Evolutionary conservation across 129 eudicot genomes (phyloP), one percentile per base, ranked within the genome.

Genomic region (Solidago caesia): DNA sequence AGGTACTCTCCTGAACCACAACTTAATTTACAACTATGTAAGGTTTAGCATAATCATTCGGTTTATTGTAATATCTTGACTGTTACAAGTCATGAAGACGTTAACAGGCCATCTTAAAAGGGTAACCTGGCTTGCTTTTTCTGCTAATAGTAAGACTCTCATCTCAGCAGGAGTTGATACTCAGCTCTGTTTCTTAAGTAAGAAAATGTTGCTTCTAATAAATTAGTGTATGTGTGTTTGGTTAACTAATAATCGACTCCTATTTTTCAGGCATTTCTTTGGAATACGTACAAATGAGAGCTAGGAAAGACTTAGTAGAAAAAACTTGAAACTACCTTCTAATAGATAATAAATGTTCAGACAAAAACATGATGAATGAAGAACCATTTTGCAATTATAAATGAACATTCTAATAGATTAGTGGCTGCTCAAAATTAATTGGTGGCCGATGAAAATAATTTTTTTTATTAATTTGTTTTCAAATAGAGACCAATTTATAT

Each of bases 91-190:
- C 27, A 8, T 41, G 71, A 14, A 63, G 62, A 77, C 25, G 72
- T 81, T 84, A 25, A 48, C 7, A 1, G 89, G 89, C 55, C 87
- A 87, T 49, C 75, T 77, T 59, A 82, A 67, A 67, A 53, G 69
- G 53, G 82, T 84, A 51, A 82, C 89, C 8, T 89, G 87, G 56
- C 85, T 87, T 8, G 85, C 89, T 10, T 87, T 76, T 68, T 82
- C 82, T 0, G 65, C 47, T 25, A 55, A 74, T 60, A 78, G 76
- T 61, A 73, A 70, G 25, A 60, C 84, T 72, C 84, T 87, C 16
- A 76, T 87, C 33, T 87, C 92, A 14, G 41, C 92, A 29, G 87
- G 87, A 59, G 81, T 79, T 13, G 85, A 87, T 62, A 67, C 82
- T 5, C 78, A 86, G 86, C 88, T 86, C 7, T 41, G 82, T 68